Conservation (phyloP, 2,329 filamentous ascomycete genomes). For the Colletotrichum cuscutae region DNA sequence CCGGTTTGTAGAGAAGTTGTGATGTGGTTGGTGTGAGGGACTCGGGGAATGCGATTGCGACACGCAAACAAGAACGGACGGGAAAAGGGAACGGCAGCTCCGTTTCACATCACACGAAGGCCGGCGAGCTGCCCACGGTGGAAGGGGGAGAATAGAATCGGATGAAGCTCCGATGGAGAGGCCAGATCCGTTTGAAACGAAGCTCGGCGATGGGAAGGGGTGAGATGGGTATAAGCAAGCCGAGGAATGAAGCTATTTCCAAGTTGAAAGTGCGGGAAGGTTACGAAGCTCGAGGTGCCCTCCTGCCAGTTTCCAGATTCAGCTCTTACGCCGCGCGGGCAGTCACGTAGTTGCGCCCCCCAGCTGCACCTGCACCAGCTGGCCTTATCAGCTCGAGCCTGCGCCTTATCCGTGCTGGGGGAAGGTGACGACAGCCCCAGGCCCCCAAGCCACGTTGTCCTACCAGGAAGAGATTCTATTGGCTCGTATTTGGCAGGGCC, state of each 20-base stretch:
- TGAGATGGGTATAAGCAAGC: not conserved
- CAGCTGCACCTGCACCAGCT: constrained; percentile 25
- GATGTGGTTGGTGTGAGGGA: not conserved
- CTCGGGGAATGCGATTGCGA: constrained; percentile 19
- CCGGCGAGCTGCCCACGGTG: constrained; percentile 5
- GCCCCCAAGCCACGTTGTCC: constrained; percentile 29
- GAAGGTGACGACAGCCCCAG: constrained; percentile 34
- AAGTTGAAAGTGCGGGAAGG: not conserved
- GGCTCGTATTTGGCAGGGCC: not conserved
- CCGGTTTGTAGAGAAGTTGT: not conserved
- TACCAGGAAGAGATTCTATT: not conserved
- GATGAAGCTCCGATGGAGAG: not conserved
- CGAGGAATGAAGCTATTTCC: not conserved
- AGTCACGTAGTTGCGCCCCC: not conserved
- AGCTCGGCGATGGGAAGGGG: not conserved
- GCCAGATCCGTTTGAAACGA: not conserved
- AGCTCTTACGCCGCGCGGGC: constrained; percentile 17
- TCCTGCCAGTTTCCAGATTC: constrained; percentile 4
- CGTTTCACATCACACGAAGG: constrained; percentile 36
- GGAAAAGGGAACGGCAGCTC: constrained; percentile 17
- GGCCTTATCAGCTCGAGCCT: constrained; percentile 33
- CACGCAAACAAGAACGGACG: constrained; percentile 24
- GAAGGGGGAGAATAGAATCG: not conserved
- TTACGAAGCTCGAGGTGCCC: constrained; percentile 6
- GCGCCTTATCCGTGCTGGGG: constrained; percentile 33